These are phyloP conservation scores for Zostera marina DNA, from an alignment of 116 monocot species.

Conservation along the genomic window DNA sequence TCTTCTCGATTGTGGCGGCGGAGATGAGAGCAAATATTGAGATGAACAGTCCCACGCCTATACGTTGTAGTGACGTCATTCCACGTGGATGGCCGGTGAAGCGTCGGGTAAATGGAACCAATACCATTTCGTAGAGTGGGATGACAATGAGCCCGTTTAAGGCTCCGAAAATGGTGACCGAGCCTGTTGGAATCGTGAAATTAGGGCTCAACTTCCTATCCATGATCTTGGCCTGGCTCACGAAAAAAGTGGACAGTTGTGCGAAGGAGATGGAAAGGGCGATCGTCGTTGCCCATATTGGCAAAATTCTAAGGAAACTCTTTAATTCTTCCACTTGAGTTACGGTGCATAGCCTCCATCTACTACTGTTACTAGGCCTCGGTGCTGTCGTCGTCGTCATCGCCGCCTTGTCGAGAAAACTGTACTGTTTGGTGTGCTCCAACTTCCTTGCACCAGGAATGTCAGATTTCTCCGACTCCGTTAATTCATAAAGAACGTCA, in stretches of 20 bases:
- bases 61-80: conserved; percentile 25
- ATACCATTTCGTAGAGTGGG: conserved; percentile 18
- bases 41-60: conserved; percentile 34
- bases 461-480: conserved; percentile 15
- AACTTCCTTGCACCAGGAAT: conserved; percentile 21
- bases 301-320: conserved; percentile 22
- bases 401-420: conserved; percentile 30
- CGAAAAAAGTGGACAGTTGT: conserved; percentile 28
- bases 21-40: conserved; percentile 12
- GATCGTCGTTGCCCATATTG: conserved; percentile 24
- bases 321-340: conserved; percentile 45
- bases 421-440: conserved; percentile 12
- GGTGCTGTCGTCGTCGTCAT: background rate
- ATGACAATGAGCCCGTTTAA: conserved; percentile 17
- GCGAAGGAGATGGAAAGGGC: conserved; percentile 14
- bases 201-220: conserved; percentile 12
- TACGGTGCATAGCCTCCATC: conserved; percentile 31
- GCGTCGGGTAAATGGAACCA: conserved; percentile 17
- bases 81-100: conserved; percentile 25
- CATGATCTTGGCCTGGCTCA: conserved; percentile 23
- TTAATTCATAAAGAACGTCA: conserved; percentile 4
- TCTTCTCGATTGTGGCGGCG: conserved; percentile 20
- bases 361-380: background rate
- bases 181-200: conserved; percentile 23
- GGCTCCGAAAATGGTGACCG: conserved; percentile 23